Evolutionary conservation across 176 grass and related monocot genomes (phyloP).

Genomic region (Zea mays): Zm-B73-REFERENCE-NAM-5.0 NC_050103.1:127389501-127390000

Average conservation of each 20-base stretch:
- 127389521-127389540: slow-evolving; percentile 72
- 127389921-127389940: too few species aligned
- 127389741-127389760: not conserved
- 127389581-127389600: slow-evolving; percentile 62
- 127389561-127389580: slow-evolving; percentile 76
- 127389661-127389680: slow-evolving; percentile 18
- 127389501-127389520: slow-evolving; percentile 38
- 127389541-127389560: slow-evolving; percentile 88
- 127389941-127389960: too few species aligned
- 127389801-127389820: not conserved
- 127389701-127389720: too few species aligned
- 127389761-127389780: slow-evolving; percentile 6
- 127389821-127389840: not conserved
- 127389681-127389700: not conserved
- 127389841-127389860: not conserved
- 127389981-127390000: too few species aligned
- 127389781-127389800: not conserved
- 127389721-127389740: not conserved
- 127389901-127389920: not conserved
- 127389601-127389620: slow-evolving; percentile 39
- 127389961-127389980: too few species aligned
- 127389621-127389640: slow-evolving; percentile 26
- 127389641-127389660: not conserved
- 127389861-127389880: not conserved
- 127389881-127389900: not conserved